These are phyloP conservation scores for Suillus paluster DNA, from an alignment of 768 basidiomycete genomes.

Conservation along the genomic window DNA sequence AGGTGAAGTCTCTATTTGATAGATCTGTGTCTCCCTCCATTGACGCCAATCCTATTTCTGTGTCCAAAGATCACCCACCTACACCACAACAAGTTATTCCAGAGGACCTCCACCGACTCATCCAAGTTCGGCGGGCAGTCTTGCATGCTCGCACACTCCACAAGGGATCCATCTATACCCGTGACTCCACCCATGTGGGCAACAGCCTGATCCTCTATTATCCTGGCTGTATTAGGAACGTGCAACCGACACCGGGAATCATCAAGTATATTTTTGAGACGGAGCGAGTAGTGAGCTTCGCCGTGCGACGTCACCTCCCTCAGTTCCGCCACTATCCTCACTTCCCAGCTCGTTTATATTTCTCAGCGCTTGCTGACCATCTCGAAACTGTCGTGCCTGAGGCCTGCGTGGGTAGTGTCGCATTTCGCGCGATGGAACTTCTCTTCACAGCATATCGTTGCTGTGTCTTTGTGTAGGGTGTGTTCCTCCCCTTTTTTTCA, in stretches of 20 bases:
- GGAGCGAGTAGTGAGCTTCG: neutral
- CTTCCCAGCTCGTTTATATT: slow-evolving; percentile 11
- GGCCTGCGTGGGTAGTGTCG: slow-evolving; percentile 8
- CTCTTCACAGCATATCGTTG: slow-evolving; percentile 5
- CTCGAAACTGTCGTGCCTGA: slow-evolving; percentile 3
- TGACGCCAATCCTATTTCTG: neutral
- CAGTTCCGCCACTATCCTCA: slow-evolving; percentile 12
- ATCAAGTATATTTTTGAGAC: slow-evolving; percentile 22
- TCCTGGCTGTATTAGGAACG: neutral
- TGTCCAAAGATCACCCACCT: neutral
- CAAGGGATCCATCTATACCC: slow-evolving; percentile 11
- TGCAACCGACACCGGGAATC: slow-evolving; percentile 11
- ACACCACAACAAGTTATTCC: neutral
- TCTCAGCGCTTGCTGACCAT: neutral
- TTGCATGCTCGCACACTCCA: slow-evolving; percentile 7
- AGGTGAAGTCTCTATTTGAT: slow-evolving; percentile 26
- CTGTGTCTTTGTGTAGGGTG: neutral
- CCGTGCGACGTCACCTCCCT: slow-evolving; percentile 10
- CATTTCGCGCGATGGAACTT: slow-evolving; percentile 15
- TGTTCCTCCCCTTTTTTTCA: too few relatives aligned
- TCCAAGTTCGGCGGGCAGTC: neutral
- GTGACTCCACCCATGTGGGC: slow-evolving; percentile 10
- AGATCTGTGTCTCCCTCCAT: neutral
- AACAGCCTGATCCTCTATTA: slow-evolving; percentile 22
- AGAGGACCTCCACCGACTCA: neutral